A percentile compares a stretch with the other conserved stretches of the same genome.
These are phyloP conservation scores for Schizothecium vesticola DNA, from an alignment of 495 filamentous ascomycete genomes.

Conservation along the genomic window DNA sequence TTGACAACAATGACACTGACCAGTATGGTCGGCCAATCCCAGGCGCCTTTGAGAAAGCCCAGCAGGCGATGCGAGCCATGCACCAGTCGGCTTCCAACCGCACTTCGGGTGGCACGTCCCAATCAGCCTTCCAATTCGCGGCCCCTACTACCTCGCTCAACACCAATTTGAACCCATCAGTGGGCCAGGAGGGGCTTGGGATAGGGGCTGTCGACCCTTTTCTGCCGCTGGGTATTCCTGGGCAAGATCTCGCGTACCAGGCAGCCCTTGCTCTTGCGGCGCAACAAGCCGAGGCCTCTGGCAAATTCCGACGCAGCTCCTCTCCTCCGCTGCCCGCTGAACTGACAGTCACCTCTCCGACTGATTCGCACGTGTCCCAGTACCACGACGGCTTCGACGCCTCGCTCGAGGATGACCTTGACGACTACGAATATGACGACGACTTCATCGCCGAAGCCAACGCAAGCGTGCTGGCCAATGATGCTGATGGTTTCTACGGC, in stretches of 20 bases:
- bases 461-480: conserved; percentile 84
- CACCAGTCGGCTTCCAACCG: conserved; percentile 26
- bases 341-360: conserved; percentile 41
- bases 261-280: conserved; percentile 75
- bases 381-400: conserved; percentile 26
- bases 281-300: conserved; percentile 63
- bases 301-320: conserved; percentile 58
- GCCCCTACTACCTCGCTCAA: conserved; percentile 35
- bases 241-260: conserved; percentile 66
- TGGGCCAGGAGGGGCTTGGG: conserved; percentile 4
- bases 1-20: conserved; percentile 61
- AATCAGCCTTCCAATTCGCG: conserved; percentile 38
- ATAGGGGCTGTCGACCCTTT: conserved; percentile 2
- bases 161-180: conserved; percentile 15
- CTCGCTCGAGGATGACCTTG: conserved; percentile 29
- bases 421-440: conserved; percentile 63
- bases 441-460: conserved; percentile 92
- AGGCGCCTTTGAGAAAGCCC: conserved; percentile 41
- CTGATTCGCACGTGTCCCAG: conserved; percentile 30
- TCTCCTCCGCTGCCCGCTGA: conserved; percentile 49
- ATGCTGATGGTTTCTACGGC: conserved; percentile 89
- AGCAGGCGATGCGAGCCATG: conserved; percentile 31
- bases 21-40: conserved; percentile 49
- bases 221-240: conserved; percentile 14
- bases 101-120: conserved; percentile 36